phyloP scores from a whole-genome alignment of 116 monocot genomes.

The Papilionanthe hybrid region DNA sequence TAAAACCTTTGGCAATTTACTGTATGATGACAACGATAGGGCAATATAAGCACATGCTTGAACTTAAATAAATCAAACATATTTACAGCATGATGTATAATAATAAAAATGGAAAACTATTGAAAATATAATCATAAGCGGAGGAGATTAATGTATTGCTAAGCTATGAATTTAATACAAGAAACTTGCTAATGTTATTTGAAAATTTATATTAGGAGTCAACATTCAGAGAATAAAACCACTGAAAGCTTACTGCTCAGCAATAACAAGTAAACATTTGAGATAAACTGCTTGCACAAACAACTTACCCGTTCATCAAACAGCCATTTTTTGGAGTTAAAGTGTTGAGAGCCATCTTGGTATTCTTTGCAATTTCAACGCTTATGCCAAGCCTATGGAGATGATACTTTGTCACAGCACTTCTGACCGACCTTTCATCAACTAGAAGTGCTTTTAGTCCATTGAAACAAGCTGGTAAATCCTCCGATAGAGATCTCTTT shows the following conservation, averaged over 20 bases:
- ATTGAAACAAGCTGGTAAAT: conserved; percentile 52
- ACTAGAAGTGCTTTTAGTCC: conserved; percentile 59
- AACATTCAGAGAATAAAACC: not conserved
- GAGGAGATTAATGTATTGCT: not conserved
- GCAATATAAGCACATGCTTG: not conserved
- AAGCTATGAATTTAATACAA: not conserved
- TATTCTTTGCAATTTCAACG: conserved; percentile 41
- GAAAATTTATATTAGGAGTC: not conserved
- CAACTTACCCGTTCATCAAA: conserved; percentile 35
- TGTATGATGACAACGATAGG: not conserved
- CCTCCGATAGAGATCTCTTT: conserved; percentile 46
- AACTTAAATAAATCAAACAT: not conserved
- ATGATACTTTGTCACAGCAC: conserved; percentile 83
- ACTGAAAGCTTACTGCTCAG: not conserved
- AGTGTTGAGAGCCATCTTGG: conserved; percentile 28
- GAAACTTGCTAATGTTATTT: not conserved
- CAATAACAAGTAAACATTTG: not conserved
- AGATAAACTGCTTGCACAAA: not conserved
- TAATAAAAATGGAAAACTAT: not conserved
- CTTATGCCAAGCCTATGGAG: conserved; percentile 67
- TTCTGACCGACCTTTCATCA: conserved; percentile 72
- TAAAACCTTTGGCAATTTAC: conserved; percentile 29
- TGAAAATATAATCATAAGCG: not conserved
- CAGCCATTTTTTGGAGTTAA: conserved; percentile 48
- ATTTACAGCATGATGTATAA: no score